Base-by-base conservation (phyloP, 768 basidiomycete species). In the Suillus cothurnatus region DNA sequence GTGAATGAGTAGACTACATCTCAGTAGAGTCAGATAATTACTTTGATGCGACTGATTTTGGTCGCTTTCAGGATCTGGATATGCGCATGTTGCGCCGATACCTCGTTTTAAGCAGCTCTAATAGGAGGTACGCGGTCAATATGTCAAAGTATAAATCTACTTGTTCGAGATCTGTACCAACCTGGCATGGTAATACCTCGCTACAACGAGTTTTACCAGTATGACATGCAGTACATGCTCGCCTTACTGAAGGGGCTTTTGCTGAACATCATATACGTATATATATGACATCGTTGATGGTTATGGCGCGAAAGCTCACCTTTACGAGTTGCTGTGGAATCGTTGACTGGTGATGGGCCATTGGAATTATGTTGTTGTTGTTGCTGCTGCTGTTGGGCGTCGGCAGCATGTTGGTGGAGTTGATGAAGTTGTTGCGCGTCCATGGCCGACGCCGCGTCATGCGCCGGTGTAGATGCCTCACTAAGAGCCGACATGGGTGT, bases 101-200 rank as follows among this genome's bases (percentile, higher is more conserved):
- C 92, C 92, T 62, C 92, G 86, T 78, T 93, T 93, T 72, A 93
- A 82, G 71, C 92, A 93, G 75, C 88, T 92, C 92, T 93, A 76
- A 38, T 61, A 28, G 60, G 23, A 61, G 56, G 41, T 63, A 9
- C 23, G 19, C 38, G 4, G 38, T 39, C 57, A 58, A 39, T 38
- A 60, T 62, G 63, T 34, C 56, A 23, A 4, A 56, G 39, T 8
- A 31, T 14, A 31, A 32, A 31, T 52, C 31, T 39, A 39, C n/a
- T 21, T 38, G 61, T 36, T 66, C 41, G 52, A 62, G 17, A 57
- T 53, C 60, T 52, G 17, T 32, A 69, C 77, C 14, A 68, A 90
- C 91, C 86, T 92, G 91, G 77, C 92, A 93, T 9, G 92, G 92
- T 23, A 93, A 82, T 39, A 86, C 87, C 77, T 93, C 92, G 70